phyloP scores from a whole-genome alignment of 345 rosid genomes.

The Aquilaria yunnanensis region DNA sequence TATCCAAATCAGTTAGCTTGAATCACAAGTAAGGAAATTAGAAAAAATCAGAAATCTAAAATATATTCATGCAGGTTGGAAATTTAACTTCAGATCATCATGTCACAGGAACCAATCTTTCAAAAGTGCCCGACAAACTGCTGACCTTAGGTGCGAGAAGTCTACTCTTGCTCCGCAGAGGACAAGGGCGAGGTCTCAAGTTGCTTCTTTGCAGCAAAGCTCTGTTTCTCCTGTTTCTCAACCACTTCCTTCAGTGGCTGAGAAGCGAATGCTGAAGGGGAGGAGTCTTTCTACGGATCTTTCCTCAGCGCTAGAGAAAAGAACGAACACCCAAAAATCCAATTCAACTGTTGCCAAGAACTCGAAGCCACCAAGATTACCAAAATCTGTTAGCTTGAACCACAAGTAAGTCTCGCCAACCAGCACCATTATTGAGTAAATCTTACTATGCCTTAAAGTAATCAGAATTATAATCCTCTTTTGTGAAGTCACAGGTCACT shows the following conservation, averaged over 20 bases:
- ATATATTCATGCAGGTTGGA: too few relatives aligned
- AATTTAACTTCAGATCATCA: too few relatives aligned
- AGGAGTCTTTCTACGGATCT: slow-evolving; percentile 14
- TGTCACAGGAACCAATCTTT: too few relatives aligned
- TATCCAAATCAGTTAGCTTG: slow-evolving; percentile 12
- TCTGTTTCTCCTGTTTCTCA: slow-evolving; percentile 18
- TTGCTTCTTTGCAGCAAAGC: too few relatives aligned
- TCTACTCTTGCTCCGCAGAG: too few relatives aligned
- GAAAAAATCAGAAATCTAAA: too few relatives aligned
- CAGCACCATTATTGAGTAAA: neutral
- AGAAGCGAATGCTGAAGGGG: slow-evolving; percentile 25
- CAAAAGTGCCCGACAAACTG: too few relatives aligned
- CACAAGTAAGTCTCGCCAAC: slow-evolving; percentile 18
- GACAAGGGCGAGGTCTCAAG: too few relatives aligned
- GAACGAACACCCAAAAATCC: slow-evolving; percentile 9
- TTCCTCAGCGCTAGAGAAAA: slow-evolving; percentile 14
- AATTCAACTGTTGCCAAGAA: slow-evolving; percentile 16
- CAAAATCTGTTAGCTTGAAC: slow-evolving; percentile 13
- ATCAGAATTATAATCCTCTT: neutral
- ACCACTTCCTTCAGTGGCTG: slow-evolving; percentile 30
- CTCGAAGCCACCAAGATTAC: slow-evolving; percentile 9
- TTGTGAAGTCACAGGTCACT: slow-evolving; percentile 16
- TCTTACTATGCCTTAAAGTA: neutral
- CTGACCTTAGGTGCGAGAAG: too few relatives aligned
- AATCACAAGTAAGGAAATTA: slow-evolving; percentile 19